Conservation (phyloP, 2,329 filamentous ascomycete genomes). For the Aspergillus brunneoviolaceus region DNA sequence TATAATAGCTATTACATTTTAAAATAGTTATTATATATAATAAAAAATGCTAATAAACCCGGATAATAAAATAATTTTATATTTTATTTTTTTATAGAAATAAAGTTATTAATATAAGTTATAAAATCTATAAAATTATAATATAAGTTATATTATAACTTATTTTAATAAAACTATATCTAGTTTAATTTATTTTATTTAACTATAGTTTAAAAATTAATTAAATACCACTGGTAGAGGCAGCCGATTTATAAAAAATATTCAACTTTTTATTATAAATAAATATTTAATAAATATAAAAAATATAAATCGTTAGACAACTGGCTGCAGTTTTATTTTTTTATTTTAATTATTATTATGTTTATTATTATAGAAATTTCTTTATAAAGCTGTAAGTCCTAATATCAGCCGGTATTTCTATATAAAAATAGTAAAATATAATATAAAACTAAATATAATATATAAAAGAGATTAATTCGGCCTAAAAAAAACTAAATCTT, state of each 20-base stretch:
- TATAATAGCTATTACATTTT: neutral
- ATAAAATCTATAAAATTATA: neutral
- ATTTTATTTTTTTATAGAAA: too few relatives aligned
- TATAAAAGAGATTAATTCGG: too few relatives aligned
- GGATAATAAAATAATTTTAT: neutral
- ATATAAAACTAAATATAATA: too few relatives aligned
- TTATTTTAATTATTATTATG: constrained; percentile 3
- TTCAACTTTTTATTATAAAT: neutral
- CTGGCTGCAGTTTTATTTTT: too few relatives aligned
- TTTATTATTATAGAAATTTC: neutral
- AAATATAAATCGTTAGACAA: too few relatives aligned
- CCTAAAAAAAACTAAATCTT: too few relatives aligned
- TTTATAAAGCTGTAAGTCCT: too few relatives aligned
- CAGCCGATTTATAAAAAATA: neutral
- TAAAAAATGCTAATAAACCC: neutral
- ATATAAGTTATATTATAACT: too few relatives aligned
- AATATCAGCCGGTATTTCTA: too few relatives aligned
- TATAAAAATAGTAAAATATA: too few relatives aligned
- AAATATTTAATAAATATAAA: neutral
- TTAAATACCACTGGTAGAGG: neutral
- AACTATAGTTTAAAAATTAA: neutral
- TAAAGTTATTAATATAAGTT: neutral
- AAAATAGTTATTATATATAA: too few relatives aligned
- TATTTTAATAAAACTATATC: neutral
- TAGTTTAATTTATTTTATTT: neutral